phyloP scores from a whole-genome alignment of 768 basidiomycete species.

The Naganishia onofrii region DNA sequence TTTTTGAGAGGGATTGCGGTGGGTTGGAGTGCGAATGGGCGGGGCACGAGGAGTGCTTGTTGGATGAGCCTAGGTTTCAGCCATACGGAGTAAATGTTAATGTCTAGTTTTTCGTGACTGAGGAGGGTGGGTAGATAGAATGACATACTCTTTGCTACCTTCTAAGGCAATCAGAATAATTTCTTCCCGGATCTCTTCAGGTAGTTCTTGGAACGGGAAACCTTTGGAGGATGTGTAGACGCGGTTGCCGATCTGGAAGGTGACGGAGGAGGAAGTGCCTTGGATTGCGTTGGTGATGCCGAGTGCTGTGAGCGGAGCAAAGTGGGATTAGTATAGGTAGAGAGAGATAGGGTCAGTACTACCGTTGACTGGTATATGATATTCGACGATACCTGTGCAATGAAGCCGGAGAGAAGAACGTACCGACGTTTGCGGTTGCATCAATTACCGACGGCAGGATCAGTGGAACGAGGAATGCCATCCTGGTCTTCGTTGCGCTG shows the following conservation, averaged over 20 bases:
- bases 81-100: too few relatives aligned
- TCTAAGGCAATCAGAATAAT: constrained; percentile 43
- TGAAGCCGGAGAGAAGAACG: background rate
- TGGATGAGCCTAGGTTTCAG: constrained; percentile 43
- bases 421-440: constrained; percentile 38
- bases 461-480: constrained; percentile 39
- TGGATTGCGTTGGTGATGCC: constrained; percentile 44
- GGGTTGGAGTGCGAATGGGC: constrained; percentile 22
- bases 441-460: constrained; percentile 37
- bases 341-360: too few relatives aligned
- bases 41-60: constrained; percentile 30
- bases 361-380: too few relatives aligned
- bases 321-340: background rate
- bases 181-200: constrained; percentile 39
- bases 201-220: constrained; percentile 39
- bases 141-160: constrained; percentile 35
- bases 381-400: background rate
- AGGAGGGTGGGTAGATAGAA: background rate
- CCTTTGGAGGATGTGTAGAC: constrained; percentile 39
- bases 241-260: constrained; percentile 39
- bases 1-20: constrained; percentile 31
- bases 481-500: background rate
- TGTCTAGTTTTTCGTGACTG: too few relatives aligned
- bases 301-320: constrained; percentile 32
- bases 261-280: constrained; percentile 36